These are phyloP conservation scores for Codiaeum variegatum DNA, from an alignment of 441 rosid species.

Conservation along the genomic window DNA sequence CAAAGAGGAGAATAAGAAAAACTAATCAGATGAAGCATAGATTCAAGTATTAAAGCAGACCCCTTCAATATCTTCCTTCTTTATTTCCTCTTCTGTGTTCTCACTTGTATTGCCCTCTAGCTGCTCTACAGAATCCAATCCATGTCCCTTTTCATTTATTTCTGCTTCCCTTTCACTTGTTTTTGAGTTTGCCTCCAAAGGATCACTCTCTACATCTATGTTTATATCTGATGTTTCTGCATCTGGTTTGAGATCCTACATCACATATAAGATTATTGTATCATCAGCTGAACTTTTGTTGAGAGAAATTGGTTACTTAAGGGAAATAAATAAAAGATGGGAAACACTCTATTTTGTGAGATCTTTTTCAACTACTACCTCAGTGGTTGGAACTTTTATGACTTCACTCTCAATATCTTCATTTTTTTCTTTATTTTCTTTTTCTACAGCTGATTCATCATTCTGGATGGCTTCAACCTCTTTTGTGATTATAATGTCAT, in stretches of 20 bases:
- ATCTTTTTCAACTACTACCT: constrained; percentile 19
- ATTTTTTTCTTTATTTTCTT: constrained; percentile 5
- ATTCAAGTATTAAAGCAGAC: constrained; percentile 1
- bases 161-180: constrained; percentile 9
- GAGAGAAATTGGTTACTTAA: not conserved
- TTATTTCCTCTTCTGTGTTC: constrained; percentile 5
- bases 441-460: constrained; percentile 9
- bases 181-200: constrained; percentile 6
- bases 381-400: constrained; percentile 6
- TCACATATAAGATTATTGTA: constrained; percentile 1
- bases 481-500: not conserved
- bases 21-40: not conserved
- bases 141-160: constrained; percentile 3
- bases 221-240: constrained; percentile 20
- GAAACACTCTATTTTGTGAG: not conserved
- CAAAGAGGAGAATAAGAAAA: not conserved
- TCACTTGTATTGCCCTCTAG: constrained; percentile 5
- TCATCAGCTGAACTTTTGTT: constrained; percentile 5
- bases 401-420: constrained; percentile 11
- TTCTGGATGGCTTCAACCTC: constrained; percentile 2
- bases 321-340: not conserved
- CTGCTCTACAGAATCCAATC: constrained; percentile 6
- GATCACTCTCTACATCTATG: not conserved
- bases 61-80: constrained; percentile 11
- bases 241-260: constrained; percentile 23